These are phyloP conservation scores for Imleria badia DNA, from an alignment of 768 basidiomycete species.

Conservation along the genomic window DNA sequence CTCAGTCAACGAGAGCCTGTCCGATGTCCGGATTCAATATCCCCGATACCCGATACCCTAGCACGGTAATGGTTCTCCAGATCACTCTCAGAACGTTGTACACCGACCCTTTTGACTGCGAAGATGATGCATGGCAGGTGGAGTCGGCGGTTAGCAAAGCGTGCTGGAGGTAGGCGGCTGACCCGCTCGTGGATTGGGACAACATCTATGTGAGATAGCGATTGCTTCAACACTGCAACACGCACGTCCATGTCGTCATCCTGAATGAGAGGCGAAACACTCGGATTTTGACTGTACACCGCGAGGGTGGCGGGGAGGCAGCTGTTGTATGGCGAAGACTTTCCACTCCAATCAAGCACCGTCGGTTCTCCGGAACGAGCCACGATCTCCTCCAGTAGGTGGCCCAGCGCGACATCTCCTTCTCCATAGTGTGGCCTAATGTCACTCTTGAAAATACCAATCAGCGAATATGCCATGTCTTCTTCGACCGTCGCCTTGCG, in stretches of 20 bases:
- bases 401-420: slow-evolving; percentile 6
- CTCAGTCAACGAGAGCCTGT: too few species aligned
- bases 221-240: not conserved
- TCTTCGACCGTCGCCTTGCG: slow-evolving; percentile 8
- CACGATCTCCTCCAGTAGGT: slow-evolving; percentile 13
- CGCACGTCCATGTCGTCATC: not conserved
- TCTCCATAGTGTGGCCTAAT: slow-evolving; percentile 8
- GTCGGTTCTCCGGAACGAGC: slow-evolving; percentile 5
- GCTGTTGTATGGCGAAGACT: slow-evolving; percentile 12
- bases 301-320: slow-evolving; percentile 6
- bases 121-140: too few species aligned
- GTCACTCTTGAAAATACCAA: slow-evolving; percentile 12
- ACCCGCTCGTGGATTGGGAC: too few species aligned
- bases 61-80: too few species aligned
- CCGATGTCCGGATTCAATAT: too few species aligned
- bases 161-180: too few species aligned
- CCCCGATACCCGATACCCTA: too few species aligned
- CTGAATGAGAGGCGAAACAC: not conserved
- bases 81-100: too few species aligned
- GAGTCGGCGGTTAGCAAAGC: too few species aligned
- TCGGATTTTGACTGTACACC: not conserved
- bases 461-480: slow-evolving; percentile 9
- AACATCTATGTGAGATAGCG: not conserved
- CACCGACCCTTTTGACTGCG: too few species aligned
- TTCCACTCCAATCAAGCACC: slow-evolving; percentile 12